Conservation (phyloP, 2,329 filamentous ascomycete species). For the Trichoderma sp. region DNA sequence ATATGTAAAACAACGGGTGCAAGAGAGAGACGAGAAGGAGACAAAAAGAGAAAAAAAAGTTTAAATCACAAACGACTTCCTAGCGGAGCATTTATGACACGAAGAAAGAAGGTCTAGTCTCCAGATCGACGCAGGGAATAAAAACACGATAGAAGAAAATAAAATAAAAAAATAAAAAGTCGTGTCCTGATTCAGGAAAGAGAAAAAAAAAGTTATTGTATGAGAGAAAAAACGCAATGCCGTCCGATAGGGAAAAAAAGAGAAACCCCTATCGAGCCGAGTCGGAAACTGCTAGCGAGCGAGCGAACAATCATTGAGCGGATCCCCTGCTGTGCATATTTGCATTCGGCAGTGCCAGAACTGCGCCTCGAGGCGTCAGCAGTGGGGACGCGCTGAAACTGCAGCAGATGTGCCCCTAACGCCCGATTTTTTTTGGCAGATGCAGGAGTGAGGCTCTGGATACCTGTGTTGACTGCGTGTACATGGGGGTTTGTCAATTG, state of each 20-base stretch:
- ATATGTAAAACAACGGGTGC: neutral
- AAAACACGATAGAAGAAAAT: neutral
- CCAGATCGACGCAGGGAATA: neutral
- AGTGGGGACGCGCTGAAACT: constrained; percentile 22
- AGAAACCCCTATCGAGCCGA: constrained; percentile 5
- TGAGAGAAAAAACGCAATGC: neutral
- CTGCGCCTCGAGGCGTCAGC: constrained; percentile 31
- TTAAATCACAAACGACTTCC: neutral
- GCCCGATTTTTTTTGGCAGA: constrained; percentile 1
- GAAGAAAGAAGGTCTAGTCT: neutral
- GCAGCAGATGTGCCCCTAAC: neutral
- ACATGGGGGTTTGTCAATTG: neutral
- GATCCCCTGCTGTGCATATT: constrained; percentile 6
- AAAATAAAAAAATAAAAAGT: neutral
- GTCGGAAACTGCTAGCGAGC: neutral
- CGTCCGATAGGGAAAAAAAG: neutral
- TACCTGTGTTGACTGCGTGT: neutral
- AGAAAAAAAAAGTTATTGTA: neutral
- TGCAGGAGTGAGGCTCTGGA: neutral
- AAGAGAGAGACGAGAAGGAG: constrained; percentile 4
- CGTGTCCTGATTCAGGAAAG: neutral
- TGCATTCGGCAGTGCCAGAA: constrained; percentile 11
- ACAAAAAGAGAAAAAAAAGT: neutral
- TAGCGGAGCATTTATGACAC: constrained; percentile 1
- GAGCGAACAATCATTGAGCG: neutral